Base-by-base conservation (phyloP, 2,329 filamentous ascomycete genomes). In the Cladophialophora yegresii region DNA sequence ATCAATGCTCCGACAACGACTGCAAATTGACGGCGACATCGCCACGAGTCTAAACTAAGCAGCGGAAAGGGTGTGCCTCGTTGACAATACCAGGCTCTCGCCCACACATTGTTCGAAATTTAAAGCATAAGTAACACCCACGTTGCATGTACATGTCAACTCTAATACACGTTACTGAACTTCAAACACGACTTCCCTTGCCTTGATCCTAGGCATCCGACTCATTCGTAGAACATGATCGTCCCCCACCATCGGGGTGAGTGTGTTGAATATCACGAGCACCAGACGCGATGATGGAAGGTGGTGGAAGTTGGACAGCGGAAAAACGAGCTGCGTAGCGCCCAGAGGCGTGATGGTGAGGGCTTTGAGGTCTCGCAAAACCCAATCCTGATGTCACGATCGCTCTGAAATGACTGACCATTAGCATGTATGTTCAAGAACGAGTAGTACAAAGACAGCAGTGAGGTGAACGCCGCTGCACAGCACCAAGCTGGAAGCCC, bases 301-400 rank as follows among this genome's bases (percentile, higher is more conserved):
- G 20, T 68, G 62, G 4, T 67, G 7, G 74, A 71, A 8, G 72
- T 74, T 0, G 75, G 26, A 20, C 20, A 75, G 1, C 0, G 77
- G 70, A 56, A 77, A 77, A 45, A 75, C 67, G 16, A 77, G 60
- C 45, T 77, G 74, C 0, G 74, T 70, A 16, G 65, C 74, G 12
- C 75, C 75, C 0, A 73, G 58, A 0, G 75, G 75, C 74, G 77
- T 76, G 57, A 77, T 70, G 8, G 77, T 70, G 23, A 76, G 71
- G 7, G 74, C 69, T 26, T 70, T 74, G 26, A 74, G 68, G n/a
- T 73, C 72, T 1, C n/a, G 75, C 76, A 63, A 76, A 74, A 1
- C 74, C 72, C 65, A 81, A 81, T 4, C 73, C 73, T 23, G 71
- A 69, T n/a, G 77, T 73, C 36, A 77, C 72, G 23, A 76, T 73